These are phyloP conservation scores for Quercus glauca DNA, from an alignment of 306 rosid genomes.

Conservation along the genomic window DNA sequence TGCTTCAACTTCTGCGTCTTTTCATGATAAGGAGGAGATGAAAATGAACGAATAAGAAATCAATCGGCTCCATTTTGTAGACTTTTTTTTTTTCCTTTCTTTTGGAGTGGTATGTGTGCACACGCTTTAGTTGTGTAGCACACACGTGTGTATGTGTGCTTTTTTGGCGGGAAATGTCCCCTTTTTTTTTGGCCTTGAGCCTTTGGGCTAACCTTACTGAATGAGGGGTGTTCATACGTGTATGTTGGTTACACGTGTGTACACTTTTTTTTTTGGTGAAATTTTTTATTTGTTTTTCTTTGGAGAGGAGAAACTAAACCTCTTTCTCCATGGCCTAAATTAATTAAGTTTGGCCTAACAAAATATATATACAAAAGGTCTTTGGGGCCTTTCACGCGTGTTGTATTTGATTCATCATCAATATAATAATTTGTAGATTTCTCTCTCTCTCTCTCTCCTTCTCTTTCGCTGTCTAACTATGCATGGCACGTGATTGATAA, in stretches of 20 bases:
- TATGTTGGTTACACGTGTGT: constrained; percentile 53
- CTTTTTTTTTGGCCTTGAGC: constrained; percentile 30
- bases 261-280: constrained; percentile 34
- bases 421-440: constrained; percentile 31
- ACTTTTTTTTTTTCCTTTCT: background rate
- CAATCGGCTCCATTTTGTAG: constrained; percentile 35
- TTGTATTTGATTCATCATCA: constrained; percentile 49
- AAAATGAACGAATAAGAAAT: constrained; percentile 1
- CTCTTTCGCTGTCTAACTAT: background rate
- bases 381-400: constrained; percentile 86
- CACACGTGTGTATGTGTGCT: constrained; percentile 41
- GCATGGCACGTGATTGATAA: constrained; percentile 48
- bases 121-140: constrained; percentile 34
- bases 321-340: constrained; percentile 28
- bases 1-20: constrained; percentile 33
- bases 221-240: constrained; percentile 46
- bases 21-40: constrained; percentile 12
- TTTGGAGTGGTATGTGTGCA: constrained; percentile 35
- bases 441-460: background rate
- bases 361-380: constrained; percentile 41
- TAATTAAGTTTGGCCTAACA: constrained; percentile 30
- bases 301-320: background rate
- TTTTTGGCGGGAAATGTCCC: constrained; percentile 56
- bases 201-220: constrained; percentile 51
- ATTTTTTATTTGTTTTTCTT: constrained; percentile 22